Conservation (phyloP, 306 rosid genomes). For the Cercis canadensis region DNA sequence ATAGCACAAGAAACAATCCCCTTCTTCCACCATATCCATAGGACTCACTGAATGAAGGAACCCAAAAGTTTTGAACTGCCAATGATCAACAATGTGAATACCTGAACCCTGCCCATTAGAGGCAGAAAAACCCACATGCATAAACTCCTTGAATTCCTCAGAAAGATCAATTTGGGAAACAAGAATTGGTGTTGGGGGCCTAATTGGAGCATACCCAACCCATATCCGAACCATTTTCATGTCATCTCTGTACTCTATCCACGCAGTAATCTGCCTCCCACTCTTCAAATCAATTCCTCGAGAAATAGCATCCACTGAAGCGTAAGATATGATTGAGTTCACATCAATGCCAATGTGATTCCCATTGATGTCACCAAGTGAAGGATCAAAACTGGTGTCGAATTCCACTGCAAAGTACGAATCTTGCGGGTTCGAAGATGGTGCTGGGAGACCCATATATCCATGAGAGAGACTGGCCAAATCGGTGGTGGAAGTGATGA, state of each 20-base stretch:
- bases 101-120: constrained; percentile 75
- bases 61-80: constrained; percentile 70
- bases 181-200: constrained; percentile 64
- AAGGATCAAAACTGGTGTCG: constrained; percentile 68
- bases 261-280: constrained; percentile 63
- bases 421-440: constrained; percentile 27
- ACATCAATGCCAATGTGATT: constrained; percentile 71
- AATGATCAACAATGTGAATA: constrained; percentile 53
- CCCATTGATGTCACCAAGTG: constrained; percentile 68
- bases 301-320: constrained; percentile 59
- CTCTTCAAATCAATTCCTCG: constrained; percentile 64
- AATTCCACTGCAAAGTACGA: constrained; percentile 80
- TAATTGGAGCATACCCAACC: constrained; percentile 56
- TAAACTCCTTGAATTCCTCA: constrained; percentile 56
- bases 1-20: constrained; percentile 73
- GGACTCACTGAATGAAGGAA: constrained; percentile 42
- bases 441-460: constrained; percentile 68
- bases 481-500: constrained; percentile 53
- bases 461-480: constrained; percentile 47
- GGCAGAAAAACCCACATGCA: constrained; percentile 86
- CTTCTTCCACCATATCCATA: constrained; percentile 54
- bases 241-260: constrained; percentile 77
- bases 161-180: constrained; percentile 69
- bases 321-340: constrained; percentile 42
- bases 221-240: constrained; percentile 66